Evolutionary conservation across 441 rosid species (phyloP), one percentile per base, ranked within the genome.

Genomic region (Populus hybrid): DNA sequence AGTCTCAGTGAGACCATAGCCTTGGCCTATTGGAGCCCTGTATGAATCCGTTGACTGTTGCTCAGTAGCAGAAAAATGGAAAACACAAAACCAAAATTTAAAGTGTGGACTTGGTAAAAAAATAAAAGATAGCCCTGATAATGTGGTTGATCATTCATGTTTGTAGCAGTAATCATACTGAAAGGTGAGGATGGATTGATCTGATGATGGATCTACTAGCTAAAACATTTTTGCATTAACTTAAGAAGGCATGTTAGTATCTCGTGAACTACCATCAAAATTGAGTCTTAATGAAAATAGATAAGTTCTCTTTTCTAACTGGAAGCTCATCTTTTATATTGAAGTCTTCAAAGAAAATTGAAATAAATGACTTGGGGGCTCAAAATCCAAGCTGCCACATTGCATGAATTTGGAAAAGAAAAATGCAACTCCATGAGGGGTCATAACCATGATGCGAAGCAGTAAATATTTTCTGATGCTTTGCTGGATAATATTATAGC

Each of bases 11-110:
- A 96, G 97, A 69, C 98, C 99, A 89, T 93, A 96, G 20, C 99
- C 99, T 88, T 96, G 99, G 30, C 97, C 95, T 35, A 96, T 96
- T 42, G 99, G 98, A 84, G 98, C 96, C 83, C 99, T 94, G 90
- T 32, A 73, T 77, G 83, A 65, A 69, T 76, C 67, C 76, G 75
- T 79, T 63, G 34, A 69, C 32, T 24, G 80, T 76, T 67, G 30
- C 71, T 78, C 72, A 73, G 38, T 73, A 32, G 68, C 77, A 83
- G 10, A 46, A 64, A 80, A 81, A 38, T 6, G n/a, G 63, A 42
- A 68, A 6, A 50, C 36, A 69, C 8, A 9, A 75, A 4, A 30
- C 38, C 26, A 67, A 72, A 71, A 9, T 66, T 9, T 30, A 54
- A 32, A 63, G 35, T 18, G 42, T 38, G 46, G 42, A 64, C 50